Evolutionary conservation across 2,329 filamentous ascomycete genomes (phyloP).

Genomic region (Neocucurbitaria cava): DNA sequence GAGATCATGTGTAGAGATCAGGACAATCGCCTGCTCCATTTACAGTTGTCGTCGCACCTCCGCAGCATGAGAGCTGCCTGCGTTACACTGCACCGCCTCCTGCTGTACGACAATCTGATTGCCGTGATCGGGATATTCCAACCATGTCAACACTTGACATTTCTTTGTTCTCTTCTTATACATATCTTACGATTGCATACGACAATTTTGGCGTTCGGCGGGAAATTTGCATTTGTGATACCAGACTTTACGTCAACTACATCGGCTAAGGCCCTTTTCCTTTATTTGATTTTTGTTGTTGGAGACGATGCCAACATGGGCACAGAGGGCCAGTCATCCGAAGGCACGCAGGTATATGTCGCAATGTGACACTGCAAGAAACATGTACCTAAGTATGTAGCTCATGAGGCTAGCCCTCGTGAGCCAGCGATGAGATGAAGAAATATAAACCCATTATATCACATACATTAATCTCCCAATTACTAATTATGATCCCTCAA

Average conservation of each 20-base stretch:
- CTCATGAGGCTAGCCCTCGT: constrained; percentile 8
- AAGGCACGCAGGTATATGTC: neutral
- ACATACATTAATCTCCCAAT: neutral
- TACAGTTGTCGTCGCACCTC: constrained; percentile 3
- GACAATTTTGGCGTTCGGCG: constrained; percentile 39
- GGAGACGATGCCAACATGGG: constrained; percentile 1
- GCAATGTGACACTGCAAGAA: constrained; percentile 6
- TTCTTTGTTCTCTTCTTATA: constrained; percentile 23
- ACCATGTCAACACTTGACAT: constrained; percentile 26
- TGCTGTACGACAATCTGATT: constrained; percentile 13
- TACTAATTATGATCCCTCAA: neutral
- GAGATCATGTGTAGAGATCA: neutral
- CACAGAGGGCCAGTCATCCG: neutral
- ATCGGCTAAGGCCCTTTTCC: constrained; percentile 34
- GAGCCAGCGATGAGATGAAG: constrained; percentile 5
- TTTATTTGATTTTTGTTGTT: constrained; percentile 8
- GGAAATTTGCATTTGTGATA: constrained; percentile 42
- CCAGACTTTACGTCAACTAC: constrained; percentile 47
- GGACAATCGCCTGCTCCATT: neutral
- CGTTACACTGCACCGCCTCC: constrained; percentile 14
- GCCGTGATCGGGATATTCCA: constrained; percentile 5
- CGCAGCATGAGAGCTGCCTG: constrained; percentile 13
- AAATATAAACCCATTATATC: constrained; percentile 8
- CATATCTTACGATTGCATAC: constrained; percentile 41
- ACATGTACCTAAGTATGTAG: constrained; percentile 9